Conservation (phyloP, 164 flowering plant genomes). For the Stephania cephalantha region DNA sequence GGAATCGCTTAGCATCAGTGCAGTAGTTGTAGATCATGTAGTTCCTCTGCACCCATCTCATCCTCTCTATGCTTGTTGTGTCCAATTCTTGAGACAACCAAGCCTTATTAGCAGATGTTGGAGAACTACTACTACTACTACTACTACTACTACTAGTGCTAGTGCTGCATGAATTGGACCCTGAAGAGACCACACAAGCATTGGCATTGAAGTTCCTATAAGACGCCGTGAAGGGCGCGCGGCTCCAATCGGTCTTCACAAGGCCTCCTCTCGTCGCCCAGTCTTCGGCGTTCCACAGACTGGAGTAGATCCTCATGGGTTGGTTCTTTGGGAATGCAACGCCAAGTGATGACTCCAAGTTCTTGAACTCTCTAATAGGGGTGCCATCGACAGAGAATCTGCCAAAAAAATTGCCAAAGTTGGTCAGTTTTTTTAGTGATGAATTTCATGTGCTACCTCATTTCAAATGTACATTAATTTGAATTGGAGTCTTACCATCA, state of each 20-base stretch:
- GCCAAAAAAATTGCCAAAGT: background rate
- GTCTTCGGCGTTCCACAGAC: constrained; percentile 6
- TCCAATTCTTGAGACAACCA: constrained; percentile 15
- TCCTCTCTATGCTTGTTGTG: constrained; percentile 7
- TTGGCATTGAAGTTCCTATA: constrained; percentile 7
- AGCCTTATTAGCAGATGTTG: background rate
- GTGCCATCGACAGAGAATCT: constrained; percentile 16
- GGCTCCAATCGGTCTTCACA: constrained; percentile 1
- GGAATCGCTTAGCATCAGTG: constrained; percentile 7
- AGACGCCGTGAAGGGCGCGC: constrained; percentile 6
- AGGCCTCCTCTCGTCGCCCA: constrained; percentile 7
- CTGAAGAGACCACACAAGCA: constrained; percentile 3
- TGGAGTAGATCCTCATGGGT: constrained; percentile 4
- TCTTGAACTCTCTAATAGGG: constrained; percentile 45
- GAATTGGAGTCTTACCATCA: constrained; percentile 21
- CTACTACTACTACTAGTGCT: background rate
- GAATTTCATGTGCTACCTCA: no score
- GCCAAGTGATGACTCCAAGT: background rate
- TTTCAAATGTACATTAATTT: no score
- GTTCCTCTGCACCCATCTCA: constrained; percentile 19
- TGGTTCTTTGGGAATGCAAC: constrained; percentile 5
- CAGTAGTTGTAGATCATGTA: constrained; percentile 21
- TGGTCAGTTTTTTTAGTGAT: background rate
- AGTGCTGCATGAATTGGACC: constrained; percentile 1
- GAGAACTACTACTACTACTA: background rate